These are phyloP conservation scores for Macaranga tanarius DNA, from an alignment of 441 rosid genomes.

Conservation along the genomic window DNA sequence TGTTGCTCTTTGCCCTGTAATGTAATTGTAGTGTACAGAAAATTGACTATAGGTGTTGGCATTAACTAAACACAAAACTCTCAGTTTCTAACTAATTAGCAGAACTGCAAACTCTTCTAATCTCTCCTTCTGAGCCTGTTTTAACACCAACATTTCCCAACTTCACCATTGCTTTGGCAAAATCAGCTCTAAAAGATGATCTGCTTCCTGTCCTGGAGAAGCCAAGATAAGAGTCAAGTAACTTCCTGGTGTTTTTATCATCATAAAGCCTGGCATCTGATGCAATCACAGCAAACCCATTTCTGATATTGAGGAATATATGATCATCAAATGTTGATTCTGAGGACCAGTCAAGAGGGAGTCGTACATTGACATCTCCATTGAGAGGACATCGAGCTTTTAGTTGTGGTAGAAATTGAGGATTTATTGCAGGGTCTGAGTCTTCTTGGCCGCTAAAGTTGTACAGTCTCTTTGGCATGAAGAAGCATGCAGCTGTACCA, in stretches of 20 bases:
- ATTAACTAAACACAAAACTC: too few species aligned
- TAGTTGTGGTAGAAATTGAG: conserved; percentile 38
- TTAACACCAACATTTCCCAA: conserved; percentile 65
- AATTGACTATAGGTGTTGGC: too few species aligned
- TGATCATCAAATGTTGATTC: conserved; percentile 44
- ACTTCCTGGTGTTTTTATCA: conserved; percentile 30
- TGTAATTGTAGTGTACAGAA: too few species aligned
- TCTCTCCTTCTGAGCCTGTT: conserved; percentile 60
- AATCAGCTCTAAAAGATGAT: conserved; percentile 46
- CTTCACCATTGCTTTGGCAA: conserved; percentile 54
- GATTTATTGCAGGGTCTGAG: conserved; percentile 52
- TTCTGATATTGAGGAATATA: conserved; percentile 49
- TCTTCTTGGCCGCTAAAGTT: conserved; percentile 39
- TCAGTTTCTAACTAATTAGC: conserved; percentile 3
- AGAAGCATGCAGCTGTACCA: conserved; percentile 69
- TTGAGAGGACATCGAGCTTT: conserved; percentile 45
- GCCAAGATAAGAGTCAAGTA: conserved; percentile 42
- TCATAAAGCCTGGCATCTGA: conserved; percentile 66
- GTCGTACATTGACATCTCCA: conserved; percentile 41
- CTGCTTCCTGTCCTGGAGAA: conserved; percentile 10
- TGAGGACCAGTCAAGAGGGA: conserved; percentile 53
- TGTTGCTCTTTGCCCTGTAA: too few species aligned
- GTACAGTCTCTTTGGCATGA: conserved; percentile 53
- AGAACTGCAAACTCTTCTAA: conserved; percentile 47
- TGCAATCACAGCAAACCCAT: conserved; percentile 54